These are phyloP conservation scores for Penicillium parvum DNA, from an alignment of 495 filamentous ascomycete species.

Conservation along the genomic window DNA sequence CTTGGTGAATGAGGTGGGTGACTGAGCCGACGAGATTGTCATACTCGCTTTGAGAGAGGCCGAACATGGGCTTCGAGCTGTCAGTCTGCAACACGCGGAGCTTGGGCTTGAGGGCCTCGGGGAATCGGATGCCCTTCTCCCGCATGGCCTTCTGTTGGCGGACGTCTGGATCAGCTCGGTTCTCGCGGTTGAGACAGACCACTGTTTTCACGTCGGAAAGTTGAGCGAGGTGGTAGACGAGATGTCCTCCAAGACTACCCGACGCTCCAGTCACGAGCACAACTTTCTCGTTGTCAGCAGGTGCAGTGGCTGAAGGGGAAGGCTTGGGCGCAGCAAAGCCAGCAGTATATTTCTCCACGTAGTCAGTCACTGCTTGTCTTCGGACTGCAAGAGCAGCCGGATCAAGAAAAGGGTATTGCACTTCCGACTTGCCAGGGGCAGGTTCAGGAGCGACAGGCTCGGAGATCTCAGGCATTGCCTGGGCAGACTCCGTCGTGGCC, in stretches of 20 bases:
- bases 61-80: conserved; percentile 39
- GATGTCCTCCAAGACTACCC: neutral
- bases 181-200: conserved; percentile 46
- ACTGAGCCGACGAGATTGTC: conserved; percentile 6
- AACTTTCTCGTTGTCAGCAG: neutral
- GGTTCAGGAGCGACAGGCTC: too few relatives aligned
- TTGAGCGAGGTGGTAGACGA: neutral
- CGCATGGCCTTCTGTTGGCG: conserved; percentile 35
- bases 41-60: conserved; percentile 26
- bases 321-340: neutral
- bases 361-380: neutral
- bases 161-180: neutral
- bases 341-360: conserved; percentile 1
- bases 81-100: conserved; percentile 28
- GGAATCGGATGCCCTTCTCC: conserved; percentile 32
- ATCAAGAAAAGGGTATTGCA: too few relatives aligned
- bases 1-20: conserved; percentile 39
- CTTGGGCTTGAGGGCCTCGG: conserved; percentile 25
- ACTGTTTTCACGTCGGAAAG: conserved; percentile 13
- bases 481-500: neutral
- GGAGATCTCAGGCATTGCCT: neutral
- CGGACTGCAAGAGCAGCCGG: neutral
- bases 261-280: neutral
- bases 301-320: neutral
- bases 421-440: too few relatives aligned